Evolutionary conservation across 768 basidiomycete species (phyloP), one percentile per base, ranked within the genome.

Genomic region (Daedalea quercina): DNA sequence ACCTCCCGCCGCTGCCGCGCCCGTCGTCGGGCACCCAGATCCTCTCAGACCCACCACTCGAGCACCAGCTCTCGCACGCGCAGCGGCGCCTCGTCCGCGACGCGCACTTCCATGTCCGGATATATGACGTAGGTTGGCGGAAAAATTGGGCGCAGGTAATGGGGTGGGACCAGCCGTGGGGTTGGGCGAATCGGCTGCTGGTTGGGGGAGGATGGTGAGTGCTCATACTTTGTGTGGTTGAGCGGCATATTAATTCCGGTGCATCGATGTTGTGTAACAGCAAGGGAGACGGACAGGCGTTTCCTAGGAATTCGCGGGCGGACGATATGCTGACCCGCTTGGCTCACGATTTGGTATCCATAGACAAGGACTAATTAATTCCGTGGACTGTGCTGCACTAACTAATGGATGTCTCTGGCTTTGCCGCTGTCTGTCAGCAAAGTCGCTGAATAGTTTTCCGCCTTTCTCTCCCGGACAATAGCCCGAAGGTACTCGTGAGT

Each of bases 81-180:
- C 90, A 93, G 65, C 77, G 90, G 34, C 67, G 74, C 42, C 72
- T 85, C 1, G 84, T 92, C 0, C 79, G 73, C 55, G 74, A 78
- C 23, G 85, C 85, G 12, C 84, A 88, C 55, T 67, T 75, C 2
- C 63, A 73, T 28, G 75, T 90, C 25, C 76, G 75, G 12, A 44
- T 87, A 20, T 93, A 91, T 60, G 81, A 91, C 61, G 57, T 93
- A 4, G 90, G 90, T 11, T 86, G 81, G 80, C 71, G 75, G 44
- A 74, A 68, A 56, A 93, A 93, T 57, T 83, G 84, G 77, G 69
- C 63, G 17, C 84, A 88, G 63, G 80, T 81, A 1, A 75, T 89
- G 54, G 87, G 85, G 9, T 84, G 76, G 76, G 72, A 67, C 35
- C 71, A 62, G 31, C 73, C 69, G 53, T 70, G 69, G 56, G 79